A percentile compares a stretch with the other conserved stretches of the same genome.
These are phyloP conservation scores for Xerophyta viscosa DNA, from an alignment of 106 monocot genomes.

Conservation along the genomic window DNA sequence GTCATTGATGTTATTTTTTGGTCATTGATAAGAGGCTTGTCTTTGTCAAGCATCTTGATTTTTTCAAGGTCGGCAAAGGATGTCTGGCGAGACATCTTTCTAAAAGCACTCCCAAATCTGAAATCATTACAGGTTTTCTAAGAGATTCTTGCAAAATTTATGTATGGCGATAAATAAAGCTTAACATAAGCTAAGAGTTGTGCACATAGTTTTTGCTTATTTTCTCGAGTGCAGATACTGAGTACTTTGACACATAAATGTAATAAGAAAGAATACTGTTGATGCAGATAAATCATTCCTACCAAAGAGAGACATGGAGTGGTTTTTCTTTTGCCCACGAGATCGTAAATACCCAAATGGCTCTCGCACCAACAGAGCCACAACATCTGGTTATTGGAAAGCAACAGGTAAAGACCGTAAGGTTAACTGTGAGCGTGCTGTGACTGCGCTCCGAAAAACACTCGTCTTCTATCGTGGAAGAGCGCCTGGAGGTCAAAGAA, in stretches of 20 bases:
- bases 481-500: conserved; percentile 82
- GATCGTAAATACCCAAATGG: conserved; percentile 86
- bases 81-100: too few species aligned
- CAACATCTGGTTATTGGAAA: conserved; percentile 75
- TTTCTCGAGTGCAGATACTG: not conserved
- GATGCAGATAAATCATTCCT: conserved; percentile 83
- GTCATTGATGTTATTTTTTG: too few species aligned
- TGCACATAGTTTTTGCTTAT: not conserved
- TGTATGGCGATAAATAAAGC: too few species aligned
- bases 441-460: conserved; percentile 65
- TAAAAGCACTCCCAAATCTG: too few species aligned
- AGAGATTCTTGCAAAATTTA: too few species aligned
- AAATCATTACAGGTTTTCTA: too few species aligned
- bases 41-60: too few species aligned
- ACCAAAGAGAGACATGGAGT: conserved; percentile 72
- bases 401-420: conserved; percentile 84
- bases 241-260: not conserved
- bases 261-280: not conserved
- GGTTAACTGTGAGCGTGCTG: conserved; percentile 42
- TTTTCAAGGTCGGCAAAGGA: too few species aligned
- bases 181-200: too few species aligned
- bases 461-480: conserved; percentile 84
- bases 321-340: conserved; percentile 95
- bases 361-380: conserved; percentile 81
- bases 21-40: too few species aligned